phyloP scores from a whole-genome alignment of 345 rosid genomes.

The Arabis alpina region DNA sequence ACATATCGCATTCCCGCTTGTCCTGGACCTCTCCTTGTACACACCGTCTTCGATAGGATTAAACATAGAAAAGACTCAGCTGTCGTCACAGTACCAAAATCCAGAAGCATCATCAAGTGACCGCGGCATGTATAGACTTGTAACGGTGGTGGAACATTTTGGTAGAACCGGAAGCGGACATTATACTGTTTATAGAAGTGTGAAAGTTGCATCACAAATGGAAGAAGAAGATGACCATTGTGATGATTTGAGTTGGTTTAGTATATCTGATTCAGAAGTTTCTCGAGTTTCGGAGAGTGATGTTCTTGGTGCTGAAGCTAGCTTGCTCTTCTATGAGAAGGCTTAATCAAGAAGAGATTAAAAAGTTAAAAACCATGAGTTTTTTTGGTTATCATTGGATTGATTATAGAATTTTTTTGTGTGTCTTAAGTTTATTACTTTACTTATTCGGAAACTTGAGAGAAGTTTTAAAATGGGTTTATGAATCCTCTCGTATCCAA shows the following conservation, averaged over 20 bases:
- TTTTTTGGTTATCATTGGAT: not conserved
- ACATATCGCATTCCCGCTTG: conserved; percentile 33
- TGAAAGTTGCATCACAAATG: conserved; percentile 32
- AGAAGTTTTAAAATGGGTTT: too few relatives aligned
- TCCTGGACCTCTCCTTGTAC: conserved; percentile 35
- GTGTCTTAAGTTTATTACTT: too few relatives aligned
- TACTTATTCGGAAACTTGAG: too few relatives aligned
- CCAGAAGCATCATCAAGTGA: conserved; percentile 31
- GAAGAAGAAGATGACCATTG: conserved; percentile 28
- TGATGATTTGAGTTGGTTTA: conserved; percentile 58
- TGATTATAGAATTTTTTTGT: not conserved
- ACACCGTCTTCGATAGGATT: conserved; percentile 36
- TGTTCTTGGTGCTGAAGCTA: conserved; percentile 81
- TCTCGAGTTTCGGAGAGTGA: conserved; percentile 61
- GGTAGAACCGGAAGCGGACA: conserved; percentile 82
- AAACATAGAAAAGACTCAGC: conserved; percentile 30
- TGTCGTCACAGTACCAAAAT: conserved; percentile 27
- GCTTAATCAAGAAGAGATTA: not conserved
- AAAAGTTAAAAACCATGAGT: not conserved
- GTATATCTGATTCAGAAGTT: conserved; percentile 80
- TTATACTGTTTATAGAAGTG: conserved; percentile 77
- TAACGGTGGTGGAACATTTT: conserved; percentile 82
- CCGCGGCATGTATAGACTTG: conserved; percentile 53
- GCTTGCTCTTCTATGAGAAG: conserved; percentile 85
- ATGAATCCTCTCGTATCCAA: too few relatives aligned